Conservation (phyloP, 1,284 basidiomycete genomes). For the Moesziomyces aphidis region DNA sequence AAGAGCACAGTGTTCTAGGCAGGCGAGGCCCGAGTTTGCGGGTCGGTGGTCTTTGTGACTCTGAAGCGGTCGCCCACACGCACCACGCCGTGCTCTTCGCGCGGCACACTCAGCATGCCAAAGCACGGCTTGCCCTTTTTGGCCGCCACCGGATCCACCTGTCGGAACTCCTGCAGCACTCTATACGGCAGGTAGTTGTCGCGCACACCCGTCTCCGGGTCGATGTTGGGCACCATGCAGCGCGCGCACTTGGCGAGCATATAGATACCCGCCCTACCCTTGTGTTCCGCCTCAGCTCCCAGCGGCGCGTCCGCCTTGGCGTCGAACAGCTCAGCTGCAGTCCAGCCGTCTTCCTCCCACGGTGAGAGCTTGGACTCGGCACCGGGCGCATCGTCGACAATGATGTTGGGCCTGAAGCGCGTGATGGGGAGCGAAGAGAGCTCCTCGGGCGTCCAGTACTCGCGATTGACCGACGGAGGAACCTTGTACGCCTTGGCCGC, state of each 20-base stretch:
- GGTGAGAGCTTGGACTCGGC: conserved; percentile 25
- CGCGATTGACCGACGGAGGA: conserved; percentile 40
- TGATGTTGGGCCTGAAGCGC: conserved; percentile 61
- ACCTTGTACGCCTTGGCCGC: conserved; percentile 37
- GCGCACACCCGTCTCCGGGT: conserved; percentile 51
- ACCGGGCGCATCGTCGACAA: conserved; percentile 36
- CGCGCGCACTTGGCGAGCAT: conserved; percentile 54
- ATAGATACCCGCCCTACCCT: conserved; percentile 53
- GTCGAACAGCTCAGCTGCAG: conserved; percentile 52
- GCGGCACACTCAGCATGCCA: conserved; percentile 46
- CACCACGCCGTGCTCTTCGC: conserved; percentile 43
- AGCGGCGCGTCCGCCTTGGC: conserved; percentile 11
- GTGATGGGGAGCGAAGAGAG: conserved; percentile 48
- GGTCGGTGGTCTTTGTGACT: conserved; percentile 51
- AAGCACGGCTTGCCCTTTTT: conserved; percentile 60
- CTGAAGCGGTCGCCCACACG: conserved; percentile 48
- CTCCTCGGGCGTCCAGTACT: conserved; percentile 59
- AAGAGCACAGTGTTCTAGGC: conserved; percentile 1
- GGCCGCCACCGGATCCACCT: conserved; percentile 45
- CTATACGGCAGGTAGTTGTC: conserved; percentile 55
- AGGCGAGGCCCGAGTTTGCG: conserved; percentile 26
- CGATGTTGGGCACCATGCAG: conserved; percentile 59
- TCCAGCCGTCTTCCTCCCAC: conserved; percentile 63
- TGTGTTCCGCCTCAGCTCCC: conserved; percentile 42
- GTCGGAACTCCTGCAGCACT: conserved; percentile 53